Conservation (phyloP, 2,329 filamentous ascomycete genomes). For the Fusarium chuoi region DNA sequence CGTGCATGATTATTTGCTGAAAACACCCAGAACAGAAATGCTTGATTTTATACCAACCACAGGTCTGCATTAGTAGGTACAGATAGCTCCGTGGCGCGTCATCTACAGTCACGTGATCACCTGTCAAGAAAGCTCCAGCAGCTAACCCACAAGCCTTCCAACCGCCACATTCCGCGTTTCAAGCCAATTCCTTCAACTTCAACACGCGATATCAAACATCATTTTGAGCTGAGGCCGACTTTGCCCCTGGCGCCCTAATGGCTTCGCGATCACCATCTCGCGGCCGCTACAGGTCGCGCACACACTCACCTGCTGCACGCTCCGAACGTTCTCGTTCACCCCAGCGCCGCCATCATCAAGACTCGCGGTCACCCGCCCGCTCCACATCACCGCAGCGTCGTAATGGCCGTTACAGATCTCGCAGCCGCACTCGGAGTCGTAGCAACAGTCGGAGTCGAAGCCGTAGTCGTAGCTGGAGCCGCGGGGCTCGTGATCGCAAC, state of each 20-base stretch:
- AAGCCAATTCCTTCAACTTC: conserved; percentile 6
- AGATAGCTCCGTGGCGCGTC: conserved; percentile 5
- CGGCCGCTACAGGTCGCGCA: conserved; percentile 47
- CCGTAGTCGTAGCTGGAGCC: conserved; percentile 44
- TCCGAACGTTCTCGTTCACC: conserved; percentile 50
- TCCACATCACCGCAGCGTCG: conserved; percentile 48
- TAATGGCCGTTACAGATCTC: conserved; percentile 47
- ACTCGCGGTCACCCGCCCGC: conserved; percentile 49
- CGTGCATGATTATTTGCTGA: background rate
- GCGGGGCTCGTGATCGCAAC: conserved; percentile 46
- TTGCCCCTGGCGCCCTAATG: conserved; percentile 35
- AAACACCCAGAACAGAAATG: background rate
- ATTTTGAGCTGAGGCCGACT: background rate
- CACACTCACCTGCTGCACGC: conserved; percentile 50
- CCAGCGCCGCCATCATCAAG: conserved; percentile 44
- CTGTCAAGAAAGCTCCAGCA: conserved; percentile 26
- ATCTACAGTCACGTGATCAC: conserved; percentile 28
- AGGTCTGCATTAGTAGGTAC: no score
- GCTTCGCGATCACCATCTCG: conserved; percentile 48
- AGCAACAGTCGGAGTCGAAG: background rate
- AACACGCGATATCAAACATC: conserved; percentile 16
- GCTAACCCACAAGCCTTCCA: conserved; percentile 1
- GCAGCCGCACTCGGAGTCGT: conserved; percentile 46
- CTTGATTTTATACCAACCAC: background rate
- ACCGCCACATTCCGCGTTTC: conserved; percentile 12